A percentile compares a stretch with the other conserved stretches of the same genome.
These are phyloP conservation scores for Colletotrichum sansevieriae DNA, from an alignment of 2,329 filamentous ascomycete genomes.

Conservation along the genomic window DNA sequence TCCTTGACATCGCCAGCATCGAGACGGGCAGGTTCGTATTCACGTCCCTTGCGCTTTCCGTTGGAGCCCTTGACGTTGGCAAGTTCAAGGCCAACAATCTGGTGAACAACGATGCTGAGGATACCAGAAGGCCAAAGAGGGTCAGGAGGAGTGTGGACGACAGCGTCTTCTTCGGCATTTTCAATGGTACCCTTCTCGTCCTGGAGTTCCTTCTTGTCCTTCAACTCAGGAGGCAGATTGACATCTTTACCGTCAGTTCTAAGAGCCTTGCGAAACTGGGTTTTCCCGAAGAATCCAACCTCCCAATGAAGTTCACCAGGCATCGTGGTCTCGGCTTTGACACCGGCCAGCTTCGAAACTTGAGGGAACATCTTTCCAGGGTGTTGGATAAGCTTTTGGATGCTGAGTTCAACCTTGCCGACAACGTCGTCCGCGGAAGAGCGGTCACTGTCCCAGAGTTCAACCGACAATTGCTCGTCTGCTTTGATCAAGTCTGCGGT, in stretches of 20 bases:
- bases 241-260: constrained; percentile 89
- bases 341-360: constrained; percentile 83
- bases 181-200: constrained; percentile 88
- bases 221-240: constrained; percentile 79
- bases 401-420: constrained; percentile 92
- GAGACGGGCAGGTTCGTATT: constrained; percentile 88
- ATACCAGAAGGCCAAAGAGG: constrained; percentile 96
- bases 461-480: constrained; percentile 91
- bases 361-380: constrained; percentile 94
- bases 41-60: constrained; percentile 84
- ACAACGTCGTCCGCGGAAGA: constrained; percentile 95
- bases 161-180: constrained; percentile 82
- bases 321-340: constrained; percentile 88
- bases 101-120: constrained; percentile 87
- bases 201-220: constrained; percentile 81
- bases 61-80: constrained; percentile 88
- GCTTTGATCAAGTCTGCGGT: constrained; percentile 92
- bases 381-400: constrained; percentile 95
- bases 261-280: constrained; percentile 85
- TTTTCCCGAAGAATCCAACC: constrained; percentile 94
- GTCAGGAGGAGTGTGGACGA: constrained; percentile 90
- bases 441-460: constrained; percentile 96
- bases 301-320: constrained; percentile 96
- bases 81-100: constrained; percentile 95
- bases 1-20: constrained; percentile 87